Evolutionary conservation across 257 asterid genomes (phyloP), one percentile per base, ranked within the genome.

Genomic region (Gentiana straminea): DNA sequence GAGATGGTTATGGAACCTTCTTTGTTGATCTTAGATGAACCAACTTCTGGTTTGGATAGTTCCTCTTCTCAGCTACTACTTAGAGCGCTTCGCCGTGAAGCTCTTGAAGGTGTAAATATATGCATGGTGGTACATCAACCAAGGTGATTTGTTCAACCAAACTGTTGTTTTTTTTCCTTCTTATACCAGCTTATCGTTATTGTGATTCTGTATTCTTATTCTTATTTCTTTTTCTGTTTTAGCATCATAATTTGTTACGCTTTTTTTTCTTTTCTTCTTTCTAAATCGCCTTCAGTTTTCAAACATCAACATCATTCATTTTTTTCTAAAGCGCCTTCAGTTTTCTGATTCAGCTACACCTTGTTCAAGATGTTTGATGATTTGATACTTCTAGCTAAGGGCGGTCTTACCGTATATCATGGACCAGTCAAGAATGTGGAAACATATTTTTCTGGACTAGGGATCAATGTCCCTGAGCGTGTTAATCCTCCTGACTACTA

Each of bases 1-100:
- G 99, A 92, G 76, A 88, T 92, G 99, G 99, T 92, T 37, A 92
- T 92, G 94, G 99, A 92, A 62, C 99, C 99, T 67, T 92, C 99
- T 1, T 82, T 92, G 55, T 70, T 92, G 73, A 88, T 92, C 78
- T 77, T 92, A 69, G 99, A 92, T 65, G 99, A 92, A 67, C 99
- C 99, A 43, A 92, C 99, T n/a, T 85, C 99, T 46, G 99, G 99
- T 52, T 78, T 88, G 73, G 99, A 92, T 70, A 92, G 99, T 70
- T 83, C 95, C 61, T 92, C 99, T 51, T 92, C 97, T 67, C 86
- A 80, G 53, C 68, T 92, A 47, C 86, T 92, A 37, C 89, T 92
- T 33, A 74, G 99, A 79, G 99, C 99, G 55, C 95, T 86, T 45
- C 97, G 95, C 1, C 95, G 97, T 51, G 97, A 92, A 81, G 94